Base-by-base conservation (phyloP, 768 basidiomycete species). In the Nidularia sp. region DNA sequence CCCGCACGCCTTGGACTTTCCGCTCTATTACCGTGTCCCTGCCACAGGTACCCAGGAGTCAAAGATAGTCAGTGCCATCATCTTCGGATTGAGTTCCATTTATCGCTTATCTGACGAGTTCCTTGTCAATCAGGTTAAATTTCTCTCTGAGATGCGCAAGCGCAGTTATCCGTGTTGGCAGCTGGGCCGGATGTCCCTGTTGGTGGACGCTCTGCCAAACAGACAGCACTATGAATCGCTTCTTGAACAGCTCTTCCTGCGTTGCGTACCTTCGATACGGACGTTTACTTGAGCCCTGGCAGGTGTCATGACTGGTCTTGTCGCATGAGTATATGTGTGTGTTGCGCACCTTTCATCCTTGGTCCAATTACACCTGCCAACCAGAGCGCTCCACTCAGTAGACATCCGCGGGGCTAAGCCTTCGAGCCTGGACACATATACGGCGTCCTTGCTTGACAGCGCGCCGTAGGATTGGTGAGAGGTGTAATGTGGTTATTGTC, bases 1-100 rank as follows among this genome's bases (percentile, higher is more conserved):
- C 2, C 71, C 71, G 6, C 47, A 51, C 48, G 56, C 60, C 9
- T 57, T 58, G 34, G 65, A 64, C 6, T 29, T 50, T 5, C 53
- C 56, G 2, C 34, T 60, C 6, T 55, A 52, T 18, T 50, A 44
- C 51, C 18, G 42, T 31, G 49, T 44, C 39, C 44, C 44, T 12
- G 56, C 45, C 15, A 62, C 53, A 32, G n/a, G 13, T 9, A n/a
- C 10, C 44, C 13, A 29, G 9, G 44, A 45, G 25, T 13, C 13
- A 22, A 9, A n/a, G n/a, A 45, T 25, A 9, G 44, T 45, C 9
- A 41, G 39, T 41, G 10, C 2, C 25, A 29, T 29, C 25, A 29
- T 29, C 25, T 4, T 29, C 25, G 4, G 25, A 29, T 29, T 29
- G 25, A 2, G 25, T 29, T 29, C 25, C 25, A 29, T 29, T 29